Base-by-base conservation (phyloP, 306 rosid species). In the Pyrus pyrifolia region DNA sequence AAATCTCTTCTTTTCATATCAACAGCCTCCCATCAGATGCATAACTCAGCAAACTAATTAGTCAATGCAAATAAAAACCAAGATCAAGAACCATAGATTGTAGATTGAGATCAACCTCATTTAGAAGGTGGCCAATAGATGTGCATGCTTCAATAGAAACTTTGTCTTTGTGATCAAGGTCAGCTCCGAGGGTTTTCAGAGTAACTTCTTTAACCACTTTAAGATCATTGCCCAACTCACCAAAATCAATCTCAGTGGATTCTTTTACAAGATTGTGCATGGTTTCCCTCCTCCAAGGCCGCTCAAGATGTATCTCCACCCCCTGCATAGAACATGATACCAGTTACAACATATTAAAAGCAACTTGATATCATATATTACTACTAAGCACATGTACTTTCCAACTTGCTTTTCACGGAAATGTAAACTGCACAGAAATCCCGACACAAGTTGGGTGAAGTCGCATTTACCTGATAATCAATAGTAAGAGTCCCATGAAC, bases 231-330 rank as follows among this genome's bases (percentile, higher is more conserved):
- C 83, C 87, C 61, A 90, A 76, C 75, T 88, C 96, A 79, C 60
- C 77, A 80, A 92, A 89, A 90, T 88, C 87, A 58, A 92, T 78
- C 58, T 92, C 96, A 12, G 96, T 72, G 81, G 80, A 58, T 87
- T 92, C 97, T 86, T 95, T 89, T 70, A 95, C 99, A 71, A 95
- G 97, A 84, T 84, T 88, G 89, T 95, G 97, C 99, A 95, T 95
- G 66, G 97, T 88, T 85, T 90, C 97, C 86, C 97, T 88, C 88
- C 91, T 92, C 99, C 97, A 95, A 9, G 97, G 99, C 59, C 87
- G 87, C 84, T 90, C 93, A 60, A 95, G 84, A 80, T 88, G 82
- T 90, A 95, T 92, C 83, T 92, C 93, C 12, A 77, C 84, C 69
- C 99, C 97, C 99, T 95, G 78, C 77, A 85, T 22, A 45, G 29